Evolutionary conservation across 1,284 basidiomycete genomes (phyloP), one percentile per base, ranked within the genome.

Genomic region (Mycosarcoma mackinlayi): DNA sequence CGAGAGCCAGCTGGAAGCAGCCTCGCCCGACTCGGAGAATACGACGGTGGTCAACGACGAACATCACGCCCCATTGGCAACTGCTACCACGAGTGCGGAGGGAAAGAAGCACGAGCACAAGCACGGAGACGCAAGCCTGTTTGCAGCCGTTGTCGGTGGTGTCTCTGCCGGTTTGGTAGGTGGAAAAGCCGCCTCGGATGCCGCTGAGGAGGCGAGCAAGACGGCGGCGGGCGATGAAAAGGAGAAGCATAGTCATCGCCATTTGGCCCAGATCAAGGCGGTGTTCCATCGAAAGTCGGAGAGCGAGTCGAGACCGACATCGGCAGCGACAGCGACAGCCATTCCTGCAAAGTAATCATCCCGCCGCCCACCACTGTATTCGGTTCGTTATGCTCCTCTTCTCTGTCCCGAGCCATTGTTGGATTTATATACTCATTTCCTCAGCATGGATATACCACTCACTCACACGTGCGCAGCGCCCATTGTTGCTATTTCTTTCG

Each of bases 121-220:
- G 50, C 59, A 71, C 13, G 51, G 59, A 25, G 63, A 66, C 23
- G 52, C 63, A 2, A 56, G 51, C 21, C 30, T 66, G 19, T 71
- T 71, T 27, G 59, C 63, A 6, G 63, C 58, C 13, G 56, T 71
- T 0, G 63, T 71, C 0, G 63, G 59, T 8, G 68, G 68, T 8
- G 45, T 66, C 24, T 60, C 58, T 4, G 53, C 62, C 1, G 53
- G 66, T 0, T 21, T 63, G 14, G 45, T 58, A 1, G 52, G 56
- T 6, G 61, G 65, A 2, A 59, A 67, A 27, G 64, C 56, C 13
- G 69, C 59, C 0, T 28, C 25, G 3, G 49, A 31, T 21, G 60
- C 49, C 1, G 47, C 56, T 1, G 16, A 54, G 13, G 39, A 67
- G 28, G 25, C 45, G 19, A 33, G 53, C 18, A 53, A 48, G 25